These are phyloP conservation scores for Dothideomycetidae sp. DNA, from an alignment of 2,329 filamentous ascomycete genomes.

Conservation along the genomic window DNA sequence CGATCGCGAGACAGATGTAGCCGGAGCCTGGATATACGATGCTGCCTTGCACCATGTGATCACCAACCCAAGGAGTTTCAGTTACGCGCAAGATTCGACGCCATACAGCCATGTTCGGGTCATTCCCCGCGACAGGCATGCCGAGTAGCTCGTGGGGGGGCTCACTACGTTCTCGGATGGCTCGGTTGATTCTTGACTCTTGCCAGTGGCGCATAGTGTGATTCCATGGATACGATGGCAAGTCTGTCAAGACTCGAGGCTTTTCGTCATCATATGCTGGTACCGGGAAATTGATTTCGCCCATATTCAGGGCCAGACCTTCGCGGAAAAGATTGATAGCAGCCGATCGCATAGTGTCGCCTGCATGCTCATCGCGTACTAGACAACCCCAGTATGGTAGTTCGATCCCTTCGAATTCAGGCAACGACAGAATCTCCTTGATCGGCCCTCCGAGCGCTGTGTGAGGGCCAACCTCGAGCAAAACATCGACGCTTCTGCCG, in stretches of 20 bases:
- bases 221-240: constrained; percentile 6
- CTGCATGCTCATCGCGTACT: not conserved
- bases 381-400: not conserved
- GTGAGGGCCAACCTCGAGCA: constrained; percentile 6
- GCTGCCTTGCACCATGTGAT: constrained; percentile 38
- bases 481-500: not conserved
- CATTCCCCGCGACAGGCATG: too few relatives aligned
- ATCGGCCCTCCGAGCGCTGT: constrained; percentile 5
- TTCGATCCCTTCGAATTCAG: too few relatives aligned
- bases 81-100: not conserved
- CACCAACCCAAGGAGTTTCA: constrained; percentile 39
- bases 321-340: not conserved
- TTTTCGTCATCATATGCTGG: too few relatives aligned
- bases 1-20: constrained; percentile 32
- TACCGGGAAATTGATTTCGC: too few relatives aligned
- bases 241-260: not conserved
- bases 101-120: too few relatives aligned
- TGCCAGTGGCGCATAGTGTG: not conserved
- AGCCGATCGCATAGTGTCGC: not conserved
- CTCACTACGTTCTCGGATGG: not conserved
- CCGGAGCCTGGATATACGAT: constrained; percentile 39
- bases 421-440: constrained; percentile 5
- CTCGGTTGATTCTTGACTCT: not conserved
- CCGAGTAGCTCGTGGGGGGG: constrained; percentile 1
- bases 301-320: not conserved